Evolutionary conservation across 495 filamentous ascomycete species (phyloP), one percentile per base, ranked within the genome.

Genomic region (Viridothelium virens): DNA sequence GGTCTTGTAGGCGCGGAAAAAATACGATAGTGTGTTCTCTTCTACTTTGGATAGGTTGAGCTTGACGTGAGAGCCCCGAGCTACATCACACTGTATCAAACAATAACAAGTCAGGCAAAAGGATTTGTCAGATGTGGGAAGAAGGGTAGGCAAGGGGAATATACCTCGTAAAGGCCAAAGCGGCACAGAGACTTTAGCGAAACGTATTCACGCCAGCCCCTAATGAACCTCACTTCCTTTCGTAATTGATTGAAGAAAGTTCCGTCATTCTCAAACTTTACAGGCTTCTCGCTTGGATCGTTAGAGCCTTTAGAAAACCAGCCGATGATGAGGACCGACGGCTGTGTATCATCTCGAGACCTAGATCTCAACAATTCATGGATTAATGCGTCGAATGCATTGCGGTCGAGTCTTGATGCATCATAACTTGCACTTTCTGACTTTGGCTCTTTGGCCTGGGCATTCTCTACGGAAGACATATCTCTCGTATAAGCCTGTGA

Each of bases 361-460:
- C 48, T 53, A 18, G 48, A 53, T 18, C 48, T 53, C n/a, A 53
- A 18, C 48, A 53, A 18, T 53, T 53, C 48, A 18, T 53, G 48
- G 2, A 53, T 18, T 18, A 53, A 53, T 11, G n/a, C 25, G 25
- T 53, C 48, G n/a, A 53, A 53, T 18, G 14, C 25, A 1, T 53
- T 53, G 10, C 48, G 48, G 48, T 53, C 48, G 25, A 53, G 16
- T 18, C 48, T 18, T 0, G 48, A 53, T 5, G 48, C 48, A 53
- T 53, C n/a, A 53, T 2, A 53, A 1, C 16, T 1, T 1, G 9
- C 16, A 46, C 41, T 46, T 53, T 2, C 25, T 53, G 16, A 5
- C 5, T 53, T 53, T 18, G 14, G 12, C 48, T 18, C 10, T 18
- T 53, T 53, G 5, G 10, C 25, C 2, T 53, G 12, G 1, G 0